Percentiles rank a stretch among this genome's conserved stretches.
Evolutionary conservation across 2,329 filamentous ascomycete genomes (phyloP).

Genomic region (Shiraia bambusicola): DNA sequence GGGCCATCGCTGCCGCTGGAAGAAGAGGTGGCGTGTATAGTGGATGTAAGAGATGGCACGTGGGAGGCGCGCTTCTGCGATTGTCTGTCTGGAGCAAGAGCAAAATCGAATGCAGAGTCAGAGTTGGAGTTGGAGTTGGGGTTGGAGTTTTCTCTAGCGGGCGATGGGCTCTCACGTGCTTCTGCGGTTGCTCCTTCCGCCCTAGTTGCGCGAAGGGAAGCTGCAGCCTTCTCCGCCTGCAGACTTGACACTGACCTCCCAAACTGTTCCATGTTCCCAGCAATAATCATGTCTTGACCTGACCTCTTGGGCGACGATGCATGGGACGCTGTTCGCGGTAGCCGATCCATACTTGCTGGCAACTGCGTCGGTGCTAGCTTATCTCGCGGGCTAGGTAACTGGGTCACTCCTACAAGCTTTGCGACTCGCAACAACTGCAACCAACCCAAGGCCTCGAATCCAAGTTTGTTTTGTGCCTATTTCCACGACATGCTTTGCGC

Average conservation of each 20-base stretch:
- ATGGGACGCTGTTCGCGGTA: conserved; percentile 20
- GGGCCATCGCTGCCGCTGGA: conserved; percentile 14
- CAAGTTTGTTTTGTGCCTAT: neutral
- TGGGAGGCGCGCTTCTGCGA: conserved; percentile 5
- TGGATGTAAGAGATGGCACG: conserved; percentile 12
- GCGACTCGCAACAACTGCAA: conserved; percentile 1
- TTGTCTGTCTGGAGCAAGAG: conserved; percentile 3
- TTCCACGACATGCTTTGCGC: conserved; percentile 3
- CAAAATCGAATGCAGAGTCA: conserved; percentile 11
- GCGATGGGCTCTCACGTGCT: too few relatives aligned
- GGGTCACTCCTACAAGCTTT: neutral
- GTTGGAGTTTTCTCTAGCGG: conserved; percentile 3
- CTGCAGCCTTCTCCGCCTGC: conserved; percentile 23
- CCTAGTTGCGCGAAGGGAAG: conserved; percentile 14
- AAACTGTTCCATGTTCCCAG: conserved; percentile 21
- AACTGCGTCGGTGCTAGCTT: conserved; percentile 5
- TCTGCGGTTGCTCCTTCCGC: conserved; percentile 8
- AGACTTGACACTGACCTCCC: conserved; percentile 23
- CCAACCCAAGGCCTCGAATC: neutral
- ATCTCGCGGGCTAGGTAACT: neutral
- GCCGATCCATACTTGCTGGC: conserved; percentile 24
- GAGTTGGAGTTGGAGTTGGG: conserved; percentile 8
- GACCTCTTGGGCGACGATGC: conserved; percentile 16
- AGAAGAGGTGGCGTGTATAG: conserved; percentile 9
- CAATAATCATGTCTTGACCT: conserved; percentile 3